These are phyloP conservation scores for Claviceps paspali DNA, from an alignment of 2,329 filamentous ascomycete species.

Conservation along the genomic window DNA sequence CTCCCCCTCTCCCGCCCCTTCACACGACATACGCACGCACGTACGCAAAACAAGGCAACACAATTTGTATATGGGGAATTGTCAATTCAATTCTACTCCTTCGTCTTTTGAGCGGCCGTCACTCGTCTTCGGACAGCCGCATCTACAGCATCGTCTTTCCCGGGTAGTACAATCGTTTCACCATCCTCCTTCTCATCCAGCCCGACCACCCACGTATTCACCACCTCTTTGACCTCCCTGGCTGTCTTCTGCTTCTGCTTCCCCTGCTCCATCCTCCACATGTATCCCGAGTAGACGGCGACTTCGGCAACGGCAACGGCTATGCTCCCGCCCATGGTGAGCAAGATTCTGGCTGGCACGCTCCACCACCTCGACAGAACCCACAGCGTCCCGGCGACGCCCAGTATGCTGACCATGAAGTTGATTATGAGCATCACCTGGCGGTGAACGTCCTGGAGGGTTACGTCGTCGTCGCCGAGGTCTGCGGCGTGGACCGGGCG, in stretches of 20 bases:
- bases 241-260: constrained; percentile 45
- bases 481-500: constrained; percentile 29
- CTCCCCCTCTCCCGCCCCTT: no score
- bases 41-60: no score
- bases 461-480: constrained; percentile 46
- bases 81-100: no score
- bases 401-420: constrained; percentile 72
- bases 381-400: constrained; percentile 65
- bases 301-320: constrained; percentile 64
- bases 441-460: constrained; percentile 60
- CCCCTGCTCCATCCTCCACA: constrained; percentile 54
- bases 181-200: constrained; percentile 16
- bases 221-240: constrained; percentile 52
- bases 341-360: constrained; percentile 50
- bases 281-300: constrained; percentile 59
- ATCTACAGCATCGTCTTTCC: constrained; percentile 9
- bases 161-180: constrained; percentile 12
- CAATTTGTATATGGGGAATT: no score
- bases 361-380: constrained; percentile 64
- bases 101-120: no score
- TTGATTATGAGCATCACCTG: constrained; percentile 79
- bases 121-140: constrained; percentile 14
- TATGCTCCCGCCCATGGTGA: constrained; percentile 55
- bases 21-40: no score
- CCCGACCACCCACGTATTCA: constrained; percentile 56